phyloP scores from a whole-genome alignment of 2,329 filamentous ascomycete genomes.

The Penicillium vulpinum region DNA sequence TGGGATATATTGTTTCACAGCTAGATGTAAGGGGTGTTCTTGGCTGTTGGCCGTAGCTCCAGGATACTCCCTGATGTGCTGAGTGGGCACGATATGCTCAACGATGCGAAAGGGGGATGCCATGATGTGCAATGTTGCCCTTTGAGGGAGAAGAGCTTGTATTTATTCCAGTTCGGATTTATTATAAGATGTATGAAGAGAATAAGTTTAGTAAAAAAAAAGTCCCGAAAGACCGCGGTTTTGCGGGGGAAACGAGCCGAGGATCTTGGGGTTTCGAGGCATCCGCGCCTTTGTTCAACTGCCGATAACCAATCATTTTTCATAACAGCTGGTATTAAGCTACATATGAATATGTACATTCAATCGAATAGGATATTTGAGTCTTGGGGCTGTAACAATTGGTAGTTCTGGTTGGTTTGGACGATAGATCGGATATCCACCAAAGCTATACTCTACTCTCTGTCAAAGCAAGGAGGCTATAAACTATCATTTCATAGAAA shows the following conservation, averaged over 20 bases:
- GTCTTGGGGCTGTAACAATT: neutral
- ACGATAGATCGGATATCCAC: neutral
- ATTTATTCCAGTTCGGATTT: neutral
- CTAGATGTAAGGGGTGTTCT: slow-evolving; percentile 71
- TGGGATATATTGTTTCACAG: slow-evolving; percentile 86
- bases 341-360: neutral
- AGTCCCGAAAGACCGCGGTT: slow-evolving; percentile 10
- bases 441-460: neutral
- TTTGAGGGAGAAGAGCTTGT: slow-evolving; percentile 22
- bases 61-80: slow-evolving; percentile 81
- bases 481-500: neutral
- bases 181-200: neutral
- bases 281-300: slow-evolving; percentile 2
- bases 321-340: neutral
- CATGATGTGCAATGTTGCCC: slow-evolving; percentile 33
- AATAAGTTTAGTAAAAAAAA: slow-evolving; percentile 24
- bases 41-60: slow-evolving; percentile 70
- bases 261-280: slow-evolving; percentile 4
- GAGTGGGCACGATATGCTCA: slow-evolving; percentile 71
- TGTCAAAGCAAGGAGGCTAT: neutral
- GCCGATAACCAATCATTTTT: neutral
- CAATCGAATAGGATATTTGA: neutral
- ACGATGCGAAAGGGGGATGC: slow-evolving; percentile 59
- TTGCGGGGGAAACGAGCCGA: slow-evolving; percentile 8
- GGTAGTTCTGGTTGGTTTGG: neutral